phyloP scores from a whole-genome alignment of 805 yeast genomes.

The Zygotorulaspora chibaensis region DNA sequence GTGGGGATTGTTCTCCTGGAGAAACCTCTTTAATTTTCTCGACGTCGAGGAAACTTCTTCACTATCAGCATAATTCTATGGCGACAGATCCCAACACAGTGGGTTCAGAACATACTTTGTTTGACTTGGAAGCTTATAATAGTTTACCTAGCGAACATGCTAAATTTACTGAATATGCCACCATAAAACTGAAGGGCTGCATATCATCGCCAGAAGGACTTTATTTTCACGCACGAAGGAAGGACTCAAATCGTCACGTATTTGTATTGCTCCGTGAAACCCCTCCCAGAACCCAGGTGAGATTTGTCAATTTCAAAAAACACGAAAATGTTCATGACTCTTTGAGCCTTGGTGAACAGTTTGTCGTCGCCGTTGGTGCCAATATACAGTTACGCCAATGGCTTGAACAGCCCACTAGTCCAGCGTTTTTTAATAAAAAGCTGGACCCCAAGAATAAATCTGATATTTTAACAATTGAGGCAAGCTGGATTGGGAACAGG shows the following conservation, averaged over 20 bases:
- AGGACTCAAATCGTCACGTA: conserved; percentile 1
- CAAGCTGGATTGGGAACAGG: neutral
- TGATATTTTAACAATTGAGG: conserved; percentile 13
- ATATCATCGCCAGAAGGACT: neutral
- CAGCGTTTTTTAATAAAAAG: neutral
- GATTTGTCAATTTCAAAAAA: neutral
- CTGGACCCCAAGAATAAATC: conserved; percentile 9
- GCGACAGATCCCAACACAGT: neutral
- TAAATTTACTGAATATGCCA: neutral
- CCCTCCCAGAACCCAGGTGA: neutral
- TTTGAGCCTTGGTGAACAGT: conserved; percentile 6
- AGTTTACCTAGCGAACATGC: neutral
- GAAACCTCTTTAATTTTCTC: neutral
- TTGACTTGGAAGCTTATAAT: neutral
- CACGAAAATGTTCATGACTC: conserved; percentile 11
- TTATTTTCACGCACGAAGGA: conserved; percentile 7
- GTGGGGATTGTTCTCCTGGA: neutral
- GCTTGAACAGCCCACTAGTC: neutral
- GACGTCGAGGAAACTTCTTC: neutral
- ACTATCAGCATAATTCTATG: neutral
- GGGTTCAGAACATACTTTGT: neutral
- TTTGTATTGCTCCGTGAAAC: neutral
- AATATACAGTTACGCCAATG: conserved; percentile 1
- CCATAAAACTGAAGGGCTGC: conserved; percentile 3
- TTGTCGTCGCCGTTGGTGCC: conserved; percentile 9